Conservation (phyloP, 768 basidiomycete genomes). For the Amanita rimosa region DNA sequence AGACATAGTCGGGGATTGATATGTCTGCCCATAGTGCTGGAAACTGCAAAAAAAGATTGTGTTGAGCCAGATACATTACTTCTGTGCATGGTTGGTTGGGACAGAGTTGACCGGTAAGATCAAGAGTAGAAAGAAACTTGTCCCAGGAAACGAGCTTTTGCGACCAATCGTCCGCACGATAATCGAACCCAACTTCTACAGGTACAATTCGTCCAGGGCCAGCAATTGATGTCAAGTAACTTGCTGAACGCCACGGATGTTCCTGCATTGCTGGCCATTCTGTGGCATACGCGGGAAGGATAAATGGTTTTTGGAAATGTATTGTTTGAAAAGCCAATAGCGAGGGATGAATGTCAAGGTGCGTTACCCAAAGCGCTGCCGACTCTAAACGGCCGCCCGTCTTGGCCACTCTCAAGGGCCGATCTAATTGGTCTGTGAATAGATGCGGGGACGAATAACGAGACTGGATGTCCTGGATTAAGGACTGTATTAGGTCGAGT, state of each 20-base stretch:
- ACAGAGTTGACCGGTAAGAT: conserved; percentile 19
- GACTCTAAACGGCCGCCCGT: neutral
- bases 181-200: conserved; percentile 81
- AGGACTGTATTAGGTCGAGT: conserved; percentile 45
- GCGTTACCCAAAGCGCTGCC: neutral
- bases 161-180: conserved; percentile 70
- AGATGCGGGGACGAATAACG: conserved; percentile 11
- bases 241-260: conserved; percentile 56
- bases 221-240: conserved; percentile 58
- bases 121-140: conserved; percentile 46
- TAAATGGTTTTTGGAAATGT: conserved; percentile 50
- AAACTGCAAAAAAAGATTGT: conserved; percentile 79
- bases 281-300: conserved; percentile 48
- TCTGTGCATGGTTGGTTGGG: conserved; percentile 11
- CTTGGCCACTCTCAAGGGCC: neutral
- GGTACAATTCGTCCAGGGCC: conserved; percentile 84
- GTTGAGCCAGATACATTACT: conserved; percentile 80
- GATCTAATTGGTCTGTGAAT: neutral
- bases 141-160: conserved; percentile 75
- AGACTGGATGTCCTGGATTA: conserved; percentile 54
- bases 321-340: conserved; percentile 30
- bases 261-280: conserved; percentile 74
- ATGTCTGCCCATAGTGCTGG: conserved; percentile 69
- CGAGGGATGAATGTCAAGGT: conserved; percentile 7
- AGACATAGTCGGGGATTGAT: conserved; percentile 81